These are phyloP conservation scores for Ilex asprella DNA, from an alignment of 257 asterid genomes.

Conservation along the genomic window DNA sequence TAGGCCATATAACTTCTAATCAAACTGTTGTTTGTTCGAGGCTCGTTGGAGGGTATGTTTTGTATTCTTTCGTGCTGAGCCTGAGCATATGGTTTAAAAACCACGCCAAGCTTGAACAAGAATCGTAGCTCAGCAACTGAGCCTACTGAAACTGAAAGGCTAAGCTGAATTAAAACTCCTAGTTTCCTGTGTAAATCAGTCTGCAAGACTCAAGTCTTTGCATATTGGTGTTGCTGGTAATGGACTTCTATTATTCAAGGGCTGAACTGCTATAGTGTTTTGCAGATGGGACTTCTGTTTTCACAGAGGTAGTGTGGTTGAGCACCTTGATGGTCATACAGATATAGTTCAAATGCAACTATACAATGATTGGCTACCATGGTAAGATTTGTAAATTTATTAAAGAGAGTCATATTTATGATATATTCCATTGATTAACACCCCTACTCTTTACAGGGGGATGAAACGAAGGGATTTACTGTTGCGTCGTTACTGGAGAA, in stretches of 20 bases:
- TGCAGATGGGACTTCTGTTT: conserved; percentile 93
- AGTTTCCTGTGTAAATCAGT: neutral
- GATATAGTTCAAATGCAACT: conserved; percentile 77
- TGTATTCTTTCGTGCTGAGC: too few relatives aligned
- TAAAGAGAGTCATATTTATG: conserved; percentile 4
- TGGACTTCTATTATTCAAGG: neutral
- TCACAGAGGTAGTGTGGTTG: conserved; percentile 65
- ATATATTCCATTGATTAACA: conserved; percentile 13
- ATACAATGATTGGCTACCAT: conserved; percentile 79
- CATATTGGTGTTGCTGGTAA: neutral
- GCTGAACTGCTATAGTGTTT: conserved; percentile 2
- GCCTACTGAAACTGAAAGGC: too few relatives aligned
- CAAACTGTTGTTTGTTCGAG: too few relatives aligned
- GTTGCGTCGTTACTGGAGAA: conserved; percentile 90
- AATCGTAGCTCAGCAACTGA: too few relatives aligned
- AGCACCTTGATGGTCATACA: conserved; percentile 87
- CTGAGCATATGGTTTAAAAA: too few relatives aligned
- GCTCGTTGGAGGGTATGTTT: too few relatives aligned
- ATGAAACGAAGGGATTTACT: conserved; percentile 77
- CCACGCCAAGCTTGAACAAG: too few relatives aligned
- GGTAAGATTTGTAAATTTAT: conserved; percentile 39
- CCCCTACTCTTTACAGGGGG: conserved; percentile 44
- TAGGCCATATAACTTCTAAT: too few relatives aligned
- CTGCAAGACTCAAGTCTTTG: neutral
- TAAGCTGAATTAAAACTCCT: neutral